Evolutionary conservation across 2,329 filamentous ascomycete species (phyloP), one percentile per base, ranked within the genome.

Genomic region (Helotiales sp.): DNA sequence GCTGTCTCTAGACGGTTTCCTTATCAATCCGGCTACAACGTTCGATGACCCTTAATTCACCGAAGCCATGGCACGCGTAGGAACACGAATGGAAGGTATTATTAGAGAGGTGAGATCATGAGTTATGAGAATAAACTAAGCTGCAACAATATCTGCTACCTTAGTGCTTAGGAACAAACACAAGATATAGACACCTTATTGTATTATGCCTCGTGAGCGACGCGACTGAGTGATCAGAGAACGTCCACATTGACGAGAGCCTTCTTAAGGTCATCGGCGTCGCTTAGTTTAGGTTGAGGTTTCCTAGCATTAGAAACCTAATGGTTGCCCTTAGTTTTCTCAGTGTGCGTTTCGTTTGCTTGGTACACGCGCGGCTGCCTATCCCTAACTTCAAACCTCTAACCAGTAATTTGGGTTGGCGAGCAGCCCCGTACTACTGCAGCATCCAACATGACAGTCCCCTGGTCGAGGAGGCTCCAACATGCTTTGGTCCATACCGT

Each of bases 1-100:
- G 69, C 62, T 72, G 51, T 66, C 60, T 24, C 58, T 77, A 24
- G 74, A 77, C 66, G 71, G 69, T 22, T 67, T 74, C 12, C 69
- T 75, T 5, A 58, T 75, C n/a, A 69, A 74, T 59, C 67, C 68
- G 22, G 59, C 40, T 17, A 75, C 72, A 17, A 74, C 64, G 54
- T 70, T 74, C 44, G 66, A 71, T 53, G 58, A 62, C n/a, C 49
- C 24, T 62, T 49, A 56, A 57, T 57, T 60, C 33, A 60, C 33
- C 13, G 50, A 60, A 55, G 42, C 38, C 34, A 55, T 54, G 31
- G 50, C 55, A 58, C 42, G n/a, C 50, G 50, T 27, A 42, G 33
- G 19, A 58, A 33, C 50, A 54, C 42, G 36, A 54, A 50, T 58
- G n/a, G n/a, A 48, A 54, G 52, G 10, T 47, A 54, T 9, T 54